These are phyloP conservation scores for Oryza coarctata DNA, from an alignment of 176 grass and related monocot species.

Conservation along the genomic window DNA sequence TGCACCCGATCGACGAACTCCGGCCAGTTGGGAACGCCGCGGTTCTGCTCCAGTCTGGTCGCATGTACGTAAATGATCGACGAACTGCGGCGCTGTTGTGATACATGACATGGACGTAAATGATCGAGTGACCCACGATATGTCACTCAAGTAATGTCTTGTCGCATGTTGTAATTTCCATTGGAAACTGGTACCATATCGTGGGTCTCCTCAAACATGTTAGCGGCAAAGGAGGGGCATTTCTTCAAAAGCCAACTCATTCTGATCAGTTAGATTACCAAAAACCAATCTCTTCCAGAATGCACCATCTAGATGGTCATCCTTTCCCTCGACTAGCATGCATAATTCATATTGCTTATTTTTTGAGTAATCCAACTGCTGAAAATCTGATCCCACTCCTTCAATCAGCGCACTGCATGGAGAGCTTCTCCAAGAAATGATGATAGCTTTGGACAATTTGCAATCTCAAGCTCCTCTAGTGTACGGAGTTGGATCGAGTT, in stretches of 20 bases:
- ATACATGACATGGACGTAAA: too few relatives aligned
- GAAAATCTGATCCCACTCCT: background rate
- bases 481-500: background rate
- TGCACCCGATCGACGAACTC: too few relatives aligned
- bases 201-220: background rate
- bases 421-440: background rate
- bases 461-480: background rate
- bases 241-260: fast-evolving
- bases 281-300: background rate
- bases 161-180: too few relatives aligned
- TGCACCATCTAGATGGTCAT: fast-evolving
- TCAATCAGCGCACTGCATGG: background rate
- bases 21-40: too few relatives aligned
- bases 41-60: too few relatives aligned
- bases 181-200: too few relatives aligned
- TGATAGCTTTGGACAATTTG: background rate
- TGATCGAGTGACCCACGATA: too few relatives aligned
- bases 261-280: background rate
- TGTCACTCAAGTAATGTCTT: too few relatives aligned
- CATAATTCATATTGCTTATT: fast-evolving
- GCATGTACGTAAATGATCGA: too few relatives aligned
- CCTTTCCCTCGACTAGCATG: background rate
- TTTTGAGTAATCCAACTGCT: fast-evolving
- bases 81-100: too few relatives aligned
- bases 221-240: background rate